Percentiles rank a stretch among this genome's conserved stretches.
These are phyloP conservation scores for Bimuria novae-zelandiae DNA, from an alignment of 2,329 filamentous ascomycete species.

Conservation along the genomic window DNA sequence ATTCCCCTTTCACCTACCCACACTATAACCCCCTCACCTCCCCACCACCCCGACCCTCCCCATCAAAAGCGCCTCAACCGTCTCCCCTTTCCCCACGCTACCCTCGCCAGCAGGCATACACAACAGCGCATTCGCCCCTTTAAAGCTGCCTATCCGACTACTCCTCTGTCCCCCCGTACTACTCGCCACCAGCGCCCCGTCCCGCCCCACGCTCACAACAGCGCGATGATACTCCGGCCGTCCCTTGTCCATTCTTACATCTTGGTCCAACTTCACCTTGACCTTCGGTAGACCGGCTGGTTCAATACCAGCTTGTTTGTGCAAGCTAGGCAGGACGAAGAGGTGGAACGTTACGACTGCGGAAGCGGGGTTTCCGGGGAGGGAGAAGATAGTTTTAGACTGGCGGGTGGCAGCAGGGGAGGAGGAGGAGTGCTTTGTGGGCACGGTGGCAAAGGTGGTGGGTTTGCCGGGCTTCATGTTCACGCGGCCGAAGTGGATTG, in stretches of 20 bases:
- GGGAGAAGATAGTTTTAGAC: slow-evolving; percentile 78
- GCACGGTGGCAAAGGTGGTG: slow-evolving; percentile 91
- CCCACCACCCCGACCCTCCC: slow-evolving; percentile 28
- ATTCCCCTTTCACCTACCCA: too few relatives aligned
- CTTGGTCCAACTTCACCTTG: slow-evolving; percentile 71
- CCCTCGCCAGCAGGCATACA: slow-evolving; percentile 71
- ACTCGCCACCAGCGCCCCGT: slow-evolving; percentile 72
- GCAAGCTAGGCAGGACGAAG: slow-evolving; percentile 87
- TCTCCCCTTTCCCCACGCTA: slow-evolving; percentile 68
- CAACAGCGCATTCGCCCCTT: slow-evolving; percentile 84
- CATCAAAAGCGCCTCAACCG: slow-evolving; percentile 81
- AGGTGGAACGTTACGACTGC: slow-evolving; percentile 92
- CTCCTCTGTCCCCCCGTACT: slow-evolving; percentile 92
- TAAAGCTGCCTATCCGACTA: slow-evolving; percentile 85
- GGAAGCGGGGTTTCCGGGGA: slow-evolving; percentile 92
- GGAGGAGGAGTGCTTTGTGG: slow-evolving; percentile 56
- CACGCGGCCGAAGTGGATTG: slow-evolving; percentile 94
- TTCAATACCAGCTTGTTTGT: slow-evolving; percentile 72
- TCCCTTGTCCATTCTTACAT: slow-evolving; percentile 73
- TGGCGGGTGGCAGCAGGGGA: slow-evolving; percentile 59
- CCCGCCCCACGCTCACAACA: slow-evolving; percentile 64
- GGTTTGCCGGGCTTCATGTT: slow-evolving; percentile 98
- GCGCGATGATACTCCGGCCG: slow-evolving; percentile 92
- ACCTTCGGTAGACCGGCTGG: slow-evolving; percentile 73
- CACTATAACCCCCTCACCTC: neutral